Evolutionary conservation across 2,329 filamentous ascomycete species (phyloP).

Genomic region (Paecilomyces formosus): DNA sequence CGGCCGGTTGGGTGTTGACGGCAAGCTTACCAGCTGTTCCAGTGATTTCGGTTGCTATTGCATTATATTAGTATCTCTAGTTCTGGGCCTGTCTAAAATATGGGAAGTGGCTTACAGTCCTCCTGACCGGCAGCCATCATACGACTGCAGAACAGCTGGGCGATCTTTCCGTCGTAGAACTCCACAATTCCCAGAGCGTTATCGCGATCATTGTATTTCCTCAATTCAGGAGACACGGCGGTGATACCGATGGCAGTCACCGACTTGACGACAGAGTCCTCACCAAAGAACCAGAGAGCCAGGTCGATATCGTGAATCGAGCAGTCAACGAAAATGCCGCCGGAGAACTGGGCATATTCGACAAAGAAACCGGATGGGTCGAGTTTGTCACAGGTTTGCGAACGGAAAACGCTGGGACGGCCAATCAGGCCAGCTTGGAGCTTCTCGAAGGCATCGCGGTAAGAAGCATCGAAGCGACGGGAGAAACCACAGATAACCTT

Average conservation of each 20-base stretch:
- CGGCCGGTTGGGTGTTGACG: conserved; percentile 52
- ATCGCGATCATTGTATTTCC: conserved; percentile 53
- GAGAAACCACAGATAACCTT: conserved; percentile 63
- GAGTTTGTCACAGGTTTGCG: conserved; percentile 60
- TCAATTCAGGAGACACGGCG: conserved; percentile 51
- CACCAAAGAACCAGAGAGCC: conserved; percentile 56
- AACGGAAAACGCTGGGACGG: conserved; percentile 52
- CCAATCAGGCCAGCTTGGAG: conserved; percentile 52
- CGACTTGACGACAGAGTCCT: conserved; percentile 47
- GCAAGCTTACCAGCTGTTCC: conserved; percentile 58
- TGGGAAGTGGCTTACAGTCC: conserved; percentile 28
- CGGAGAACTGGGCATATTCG: conserved; percentile 56
- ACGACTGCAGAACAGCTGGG: conserved; percentile 55
- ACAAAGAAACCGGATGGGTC: conserved; percentile 62
- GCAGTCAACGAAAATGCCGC: conserved; percentile 65
- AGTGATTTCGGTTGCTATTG: conserved; percentile 53
- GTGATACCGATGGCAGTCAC: conserved; percentile 52
- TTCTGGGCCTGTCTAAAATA: neutral
- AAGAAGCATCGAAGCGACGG: conserved; percentile 59
- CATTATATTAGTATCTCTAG: neutral
- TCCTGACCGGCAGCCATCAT: conserved; percentile 65
- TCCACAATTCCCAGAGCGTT: conserved; percentile 59
- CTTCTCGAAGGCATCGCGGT: conserved; percentile 52
- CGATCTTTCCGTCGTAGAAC: conserved; percentile 57
- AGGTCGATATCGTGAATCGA: conserved; percentile 65